Evolutionary conservation across 2,329 filamentous ascomycete species (phyloP), one percentile per base, ranked within the genome.

Genomic region (Alternaria tenuissima): DNA sequence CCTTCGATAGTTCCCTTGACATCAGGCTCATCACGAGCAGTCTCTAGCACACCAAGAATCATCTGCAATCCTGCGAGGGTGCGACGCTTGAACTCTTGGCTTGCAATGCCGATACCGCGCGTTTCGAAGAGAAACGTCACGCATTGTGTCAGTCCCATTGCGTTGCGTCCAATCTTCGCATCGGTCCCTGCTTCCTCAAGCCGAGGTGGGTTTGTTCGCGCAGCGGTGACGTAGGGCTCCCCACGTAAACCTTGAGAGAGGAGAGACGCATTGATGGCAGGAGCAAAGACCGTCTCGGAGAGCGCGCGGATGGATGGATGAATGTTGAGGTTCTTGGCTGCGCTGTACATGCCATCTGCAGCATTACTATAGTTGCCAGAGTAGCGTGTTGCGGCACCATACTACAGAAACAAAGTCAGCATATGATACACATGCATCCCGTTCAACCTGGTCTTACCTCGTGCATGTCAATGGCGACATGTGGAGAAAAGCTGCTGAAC

Each of bases 321-420:
- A 44, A 79, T 78, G 62, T 79, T 78, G 16, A 78, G 64, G 55
- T 79, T 79, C 67, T 75, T 74, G 8, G 75, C 76, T 11, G 74
- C 76, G 42, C 73, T 74, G 61, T 70, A 74, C 66, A 78, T 72
- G 32, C 70, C 76, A 43, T 79, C 77, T 1, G 74, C 72, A 7
- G 72, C 77, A 9, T 76, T 76, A 28, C 64, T 70, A 52, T 77
- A 78, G 32, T 72, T 67, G 4, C 61, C 66, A 4, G 70, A 64
- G 43, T 72, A 77, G 16, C 69, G 55, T 3, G 70, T 67, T 0
- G 57, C 65, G 0, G 74, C 76, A 7, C 63, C 62, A 36, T 76
- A 79, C 51, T 79, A 11, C 43, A 18, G 16, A 4, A 16, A 16
- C 9, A 30, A 30, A 46, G 43, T 46, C 43, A 46, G 43, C 43